Conservation (phyloP, 1,284 basidiomycete species). For the Malassezia sp. region DNA sequence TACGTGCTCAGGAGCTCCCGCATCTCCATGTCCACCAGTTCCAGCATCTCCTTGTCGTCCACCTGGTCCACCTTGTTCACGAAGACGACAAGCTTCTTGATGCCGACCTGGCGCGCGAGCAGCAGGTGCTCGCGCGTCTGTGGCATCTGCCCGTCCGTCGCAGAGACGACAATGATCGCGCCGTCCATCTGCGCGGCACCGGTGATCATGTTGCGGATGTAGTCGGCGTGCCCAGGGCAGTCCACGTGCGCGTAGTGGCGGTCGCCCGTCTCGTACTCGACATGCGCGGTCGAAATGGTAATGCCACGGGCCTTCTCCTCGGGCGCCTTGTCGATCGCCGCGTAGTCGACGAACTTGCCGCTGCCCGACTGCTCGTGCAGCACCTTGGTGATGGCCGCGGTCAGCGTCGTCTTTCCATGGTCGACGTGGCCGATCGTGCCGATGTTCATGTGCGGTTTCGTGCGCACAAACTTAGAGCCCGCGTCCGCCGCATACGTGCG, state of each 20-base stretch:
- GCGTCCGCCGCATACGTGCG: slow-evolving; percentile 55
- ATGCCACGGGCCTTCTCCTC: slow-evolving; percentile 99
- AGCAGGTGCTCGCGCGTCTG: slow-evolving; percentile 97
- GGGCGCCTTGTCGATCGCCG: slow-evolving; percentile 98
- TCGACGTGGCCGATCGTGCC: slow-evolving; percentile 50
- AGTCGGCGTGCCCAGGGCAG: slow-evolving; percentile 61
- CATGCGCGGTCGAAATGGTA: slow-evolving; percentile 77
- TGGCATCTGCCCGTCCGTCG: slow-evolving; percentile 98
- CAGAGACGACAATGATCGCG: slow-evolving; percentile 67
- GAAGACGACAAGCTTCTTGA: slow-evolving; percentile 96
- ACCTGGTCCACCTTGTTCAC: slow-evolving; percentile 99
- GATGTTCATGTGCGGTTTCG: slow-evolving; percentile 80
- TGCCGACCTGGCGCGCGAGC: slow-evolving; percentile 92
- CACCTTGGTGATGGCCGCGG: slow-evolving; percentile 95
- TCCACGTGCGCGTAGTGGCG: slow-evolving; percentile 99
- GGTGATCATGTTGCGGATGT: slow-evolving; percentile 83
- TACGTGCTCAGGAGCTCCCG: slow-evolving; percentile 76
- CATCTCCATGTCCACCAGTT: slow-evolving; percentile 99
- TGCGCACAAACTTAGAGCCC: slow-evolving; percentile 61
- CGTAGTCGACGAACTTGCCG: slow-evolving; percentile 94
- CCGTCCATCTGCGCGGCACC: slow-evolving; percentile 96
- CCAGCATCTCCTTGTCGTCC: slow-evolving; percentile 93
- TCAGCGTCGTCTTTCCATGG: slow-evolving; percentile 71
- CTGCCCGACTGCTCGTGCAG: slow-evolving; percentile 62
- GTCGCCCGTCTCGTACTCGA: slow-evolving; percentile 82